Evolutionary conservation across 2,329 filamentous ascomycete species (phyloP).

Genomic region (Pseudodiploospora longispora): DNA sequence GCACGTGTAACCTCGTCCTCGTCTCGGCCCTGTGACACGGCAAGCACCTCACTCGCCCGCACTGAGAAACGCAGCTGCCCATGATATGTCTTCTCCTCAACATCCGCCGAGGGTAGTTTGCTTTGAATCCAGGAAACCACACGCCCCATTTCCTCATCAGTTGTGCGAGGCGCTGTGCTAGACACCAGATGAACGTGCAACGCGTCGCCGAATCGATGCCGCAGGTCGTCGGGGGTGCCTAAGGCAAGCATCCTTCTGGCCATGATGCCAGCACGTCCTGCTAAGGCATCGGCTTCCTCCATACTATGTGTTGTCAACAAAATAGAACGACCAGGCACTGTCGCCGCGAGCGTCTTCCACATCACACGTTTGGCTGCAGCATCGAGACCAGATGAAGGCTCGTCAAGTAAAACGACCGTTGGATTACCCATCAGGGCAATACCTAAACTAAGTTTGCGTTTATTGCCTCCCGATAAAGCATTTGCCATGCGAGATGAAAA

Average conservation of each 20-base stretch:
- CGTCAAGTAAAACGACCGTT: slow-evolving; percentile 77
- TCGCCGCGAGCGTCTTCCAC: slow-evolving; percentile 75
- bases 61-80: slow-evolving; percentile 83
- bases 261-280: slow-evolving; percentile 77
- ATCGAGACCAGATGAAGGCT: slow-evolving; percentile 83
- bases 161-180: slow-evolving; percentile 64
- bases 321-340: slow-evolving; percentile 70
- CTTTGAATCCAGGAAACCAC: slow-evolving; percentile 58
- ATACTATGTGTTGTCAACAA: slow-evolving; percentile 89
- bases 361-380: slow-evolving; percentile 85
- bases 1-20: slow-evolving; percentile 15
- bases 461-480: slow-evolving; percentile 82
- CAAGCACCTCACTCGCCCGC: slow-evolving; percentile 39
- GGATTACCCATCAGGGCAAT: slow-evolving; percentile 93
- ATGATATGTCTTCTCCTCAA: slow-evolving; percentile 71
- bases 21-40: slow-evolving; percentile 13
- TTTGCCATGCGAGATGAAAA: slow-evolving; percentile 69
- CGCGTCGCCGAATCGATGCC: slow-evolving; percentile 67
- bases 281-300: slow-evolving; percentile 90
- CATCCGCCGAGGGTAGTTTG: slow-evolving; percentile 54
- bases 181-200: slow-evolving; percentile 79
- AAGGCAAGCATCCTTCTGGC: slow-evolving; percentile 78
- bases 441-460: slow-evolving; percentile 81
- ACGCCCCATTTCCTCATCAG: slow-evolving; percentile 55
- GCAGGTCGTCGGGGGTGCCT: slow-evolving; percentile 64